Evolutionary conservation across 257 asterid species (phyloP), one percentile per base, ranked within the genome.

Genomic region (Osmanthus fragrans): DNA sequence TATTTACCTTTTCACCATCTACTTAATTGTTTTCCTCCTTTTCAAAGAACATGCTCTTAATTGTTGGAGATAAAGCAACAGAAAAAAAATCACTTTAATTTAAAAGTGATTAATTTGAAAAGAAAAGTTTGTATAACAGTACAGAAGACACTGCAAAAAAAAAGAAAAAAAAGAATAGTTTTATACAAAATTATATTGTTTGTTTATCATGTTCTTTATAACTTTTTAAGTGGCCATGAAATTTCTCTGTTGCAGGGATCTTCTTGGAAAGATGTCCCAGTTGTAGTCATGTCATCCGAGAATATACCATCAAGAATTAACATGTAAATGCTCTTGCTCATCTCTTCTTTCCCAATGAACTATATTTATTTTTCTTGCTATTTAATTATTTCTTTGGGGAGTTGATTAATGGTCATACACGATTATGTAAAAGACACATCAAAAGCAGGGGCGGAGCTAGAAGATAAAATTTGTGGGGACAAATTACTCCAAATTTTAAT

Each of bases 251-350:
- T 72, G 69, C 87, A 88, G 92, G 88, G 81, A 18, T 89, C 92
- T 19, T 76, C 86, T 39, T 85, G 92, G 88, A 89, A 85, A 80
- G 88, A 89, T 75, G 82, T 87, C 68, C 92, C 92, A 32, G 92
- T 89, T 65, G 86, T 89, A 29, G 88, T 89, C 18, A 87, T 89
- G 89, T 89, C 92, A 25, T 88, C 92, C 70, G 92, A 88, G 84
- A 85, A 88, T 75, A 89, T 83, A 68, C 92, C 89, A 42, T 85
- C 93, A 78, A 84, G 91, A 80, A 87, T 89, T 74, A 85, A 82
- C 81, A 89, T 85, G 93, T 88, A 82, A 70, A 12, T 18, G 3
- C 54, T 72, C 18, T 4, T 18, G 5, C 54, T 72, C 18, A 8
- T 23, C 12, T 37, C 0, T 16, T 33, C 64, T 3, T 30, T 10